A percentile compares a stretch with the other conserved stretches of the same genome.
phyloP scores from a whole-genome alignment of 2,329 filamentous ascomycete species.

The Pyrenochaeta sp. region DNA sequence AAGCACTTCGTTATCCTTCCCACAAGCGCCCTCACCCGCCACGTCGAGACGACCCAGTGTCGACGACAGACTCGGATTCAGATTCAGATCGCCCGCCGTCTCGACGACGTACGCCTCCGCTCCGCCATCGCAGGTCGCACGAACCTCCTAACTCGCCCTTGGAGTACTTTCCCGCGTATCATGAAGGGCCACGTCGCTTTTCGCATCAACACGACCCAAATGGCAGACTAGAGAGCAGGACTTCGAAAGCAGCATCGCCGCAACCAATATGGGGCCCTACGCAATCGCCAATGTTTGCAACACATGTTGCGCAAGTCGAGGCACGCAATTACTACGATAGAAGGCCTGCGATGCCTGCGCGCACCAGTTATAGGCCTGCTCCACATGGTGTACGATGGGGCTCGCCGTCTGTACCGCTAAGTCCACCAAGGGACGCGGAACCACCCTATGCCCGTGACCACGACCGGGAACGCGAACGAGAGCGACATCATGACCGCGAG shows the following conservation, averaged over 20 bases:
- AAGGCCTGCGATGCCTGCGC: slow-evolving; percentile 35
- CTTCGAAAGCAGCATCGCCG: slow-evolving; percentile 26
- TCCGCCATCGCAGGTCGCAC: slow-evolving; percentile 54
- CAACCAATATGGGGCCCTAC: slow-evolving; percentile 54
- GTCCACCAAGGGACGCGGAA: slow-evolving; percentile 32
- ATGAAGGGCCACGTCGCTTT: slow-evolving; percentile 38
- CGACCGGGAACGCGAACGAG: slow-evolving; percentile 21
- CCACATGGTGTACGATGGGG: slow-evolving; percentile 37
- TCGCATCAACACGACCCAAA: slow-evolving; percentile 31
- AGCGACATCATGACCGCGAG: slow-evolving; percentile 18
- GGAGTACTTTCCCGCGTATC: slow-evolving; percentile 50
- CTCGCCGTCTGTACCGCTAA: slow-evolving; percentile 19
- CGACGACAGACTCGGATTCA: slow-evolving; percentile 44
- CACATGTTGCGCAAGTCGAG: slow-evolving; percentile 53
- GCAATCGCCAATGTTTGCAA: slow-evolving; percentile 57
- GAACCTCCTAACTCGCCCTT: slow-evolving; percentile 51
- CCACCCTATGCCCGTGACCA: slow-evolving; percentile 30
- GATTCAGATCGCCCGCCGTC: slow-evolving; percentile 37
- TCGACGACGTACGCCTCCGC: slow-evolving; percentile 35
- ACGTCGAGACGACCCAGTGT: slow-evolving; percentile 45
- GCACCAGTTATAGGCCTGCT: slow-evolving; percentile 34
- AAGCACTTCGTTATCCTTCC: slow-evolving; percentile 27
- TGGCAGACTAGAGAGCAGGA: slow-evolving; percentile 21
- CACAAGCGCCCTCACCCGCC: slow-evolving; percentile 44
- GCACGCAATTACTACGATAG: slow-evolving; percentile 42